These are phyloP conservation scores for Teratosphaeria gauchensis DNA, from an alignment of 2,329 filamentous ascomycete species.

Conservation along the genomic window DNA sequence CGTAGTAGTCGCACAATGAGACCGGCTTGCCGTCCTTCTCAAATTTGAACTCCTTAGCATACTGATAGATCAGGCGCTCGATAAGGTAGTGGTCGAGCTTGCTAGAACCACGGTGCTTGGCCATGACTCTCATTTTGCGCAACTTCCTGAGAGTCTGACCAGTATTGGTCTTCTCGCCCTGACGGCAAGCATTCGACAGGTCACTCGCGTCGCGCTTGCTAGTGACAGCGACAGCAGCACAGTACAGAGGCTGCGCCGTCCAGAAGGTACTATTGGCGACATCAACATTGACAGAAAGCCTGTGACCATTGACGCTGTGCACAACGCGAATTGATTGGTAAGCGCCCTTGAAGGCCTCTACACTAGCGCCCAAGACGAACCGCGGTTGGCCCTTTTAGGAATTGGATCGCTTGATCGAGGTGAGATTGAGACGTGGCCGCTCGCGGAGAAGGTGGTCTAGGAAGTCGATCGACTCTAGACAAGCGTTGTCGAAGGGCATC, in stretches of 20 bases:
- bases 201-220: conserved; percentile 17
- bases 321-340: conserved; percentile 77
- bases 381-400: conserved; percentile 50
- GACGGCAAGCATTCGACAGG: conserved; percentile 14
- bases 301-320: conserved; percentile 39
- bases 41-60: conserved; percentile 36
- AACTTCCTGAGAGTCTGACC: conserved; percentile 31
- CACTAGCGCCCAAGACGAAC: conserved; percentile 49
- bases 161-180: conserved; percentile 10
- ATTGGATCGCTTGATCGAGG: conserved; percentile 72
- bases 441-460: conserved; percentile 83
- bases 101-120: conserved; percentile 27
- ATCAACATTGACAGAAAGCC: conserved; percentile 75
- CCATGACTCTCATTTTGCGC: conserved; percentile 31
- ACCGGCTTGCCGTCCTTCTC: conserved; percentile 33
- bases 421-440: conserved; percentile 57
- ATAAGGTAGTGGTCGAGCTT: conserved; percentile 39
- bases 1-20: conserved; percentile 51
- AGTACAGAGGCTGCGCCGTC: conserved; percentile 35
- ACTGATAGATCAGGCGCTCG: conserved; percentile 37
- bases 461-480: conserved; percentile 79
- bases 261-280: conserved; percentile 90
- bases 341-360: conserved; percentile 79
- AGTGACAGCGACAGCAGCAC: conserved; percentile 25
- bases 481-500: conserved; percentile 52